These are phyloP conservation scores for Tetradesmus obliquus DNA, from an alignment of 139 green algal genomes.

Conservation along the genomic window DNA sequence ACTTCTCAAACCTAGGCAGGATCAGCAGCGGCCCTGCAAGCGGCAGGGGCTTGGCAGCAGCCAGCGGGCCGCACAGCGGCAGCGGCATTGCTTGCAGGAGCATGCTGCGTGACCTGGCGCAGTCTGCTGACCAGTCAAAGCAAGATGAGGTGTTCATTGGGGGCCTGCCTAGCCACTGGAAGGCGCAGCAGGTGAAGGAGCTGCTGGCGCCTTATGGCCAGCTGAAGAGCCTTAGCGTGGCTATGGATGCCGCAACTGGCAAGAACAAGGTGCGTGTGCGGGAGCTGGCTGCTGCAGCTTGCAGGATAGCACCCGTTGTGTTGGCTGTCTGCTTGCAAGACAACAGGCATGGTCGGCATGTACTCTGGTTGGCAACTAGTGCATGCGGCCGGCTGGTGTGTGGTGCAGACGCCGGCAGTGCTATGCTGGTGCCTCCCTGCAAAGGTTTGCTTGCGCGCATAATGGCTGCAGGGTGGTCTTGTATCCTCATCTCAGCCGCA, in stretches of 20 bases:
- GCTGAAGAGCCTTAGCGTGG: constrained; percentile 44
- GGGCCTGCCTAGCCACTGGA: constrained; percentile 29
- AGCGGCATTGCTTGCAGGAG: background rate
- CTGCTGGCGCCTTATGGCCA: constrained; percentile 38
- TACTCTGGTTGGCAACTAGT: too few species aligned
- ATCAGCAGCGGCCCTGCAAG: background rate
- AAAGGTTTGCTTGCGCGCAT: too few species aligned
- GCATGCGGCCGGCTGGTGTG: too few species aligned
- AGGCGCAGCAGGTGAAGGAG: constrained; percentile 36
- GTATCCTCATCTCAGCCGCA: too few species aligned
- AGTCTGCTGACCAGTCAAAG: constrained; percentile 21
- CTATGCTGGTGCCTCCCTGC: too few species aligned
- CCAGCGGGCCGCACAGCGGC: background rate
- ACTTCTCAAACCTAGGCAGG: background rate
- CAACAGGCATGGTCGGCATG: too few species aligned
- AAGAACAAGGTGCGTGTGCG: constrained; percentile 27
- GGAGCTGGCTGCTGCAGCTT: background rate
- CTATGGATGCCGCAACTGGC: constrained; percentile 42
- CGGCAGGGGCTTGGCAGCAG: background rate
- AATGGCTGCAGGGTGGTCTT: too few species aligned
- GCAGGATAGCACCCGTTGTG: too few species aligned
- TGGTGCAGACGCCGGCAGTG: too few species aligned
- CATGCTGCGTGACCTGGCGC: constrained; percentile 1
- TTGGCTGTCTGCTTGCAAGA: too few species aligned
- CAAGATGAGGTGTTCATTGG: constrained; percentile 41